Base-by-base conservation (phyloP, 2,329 filamentous ascomycete genomes). In the Boeremia exigua region DNA sequence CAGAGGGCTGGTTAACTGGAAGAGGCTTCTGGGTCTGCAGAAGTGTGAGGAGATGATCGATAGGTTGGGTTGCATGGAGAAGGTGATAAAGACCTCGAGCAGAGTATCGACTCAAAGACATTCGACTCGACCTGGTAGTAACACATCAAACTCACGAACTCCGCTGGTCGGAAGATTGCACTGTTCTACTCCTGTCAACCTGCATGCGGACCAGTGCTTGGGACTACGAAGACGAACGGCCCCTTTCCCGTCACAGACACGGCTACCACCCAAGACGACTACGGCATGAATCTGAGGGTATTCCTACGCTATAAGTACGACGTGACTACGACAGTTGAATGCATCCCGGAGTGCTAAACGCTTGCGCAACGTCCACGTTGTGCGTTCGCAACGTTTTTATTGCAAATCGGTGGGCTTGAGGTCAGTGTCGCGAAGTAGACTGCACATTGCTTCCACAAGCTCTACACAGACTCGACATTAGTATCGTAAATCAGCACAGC, bases 361-460 rank as follows among this genome's bases (percentile, higher is more conserved):
- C 8, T 82, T 94, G 64, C 87, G 87, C 38, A 79, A 92, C 55
- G 79, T 91, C 63, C 92, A 91, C 64, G 84, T 91, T 17, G 89
- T 12, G 89, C 88, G 14, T 92, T 91, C 75, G 78, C 79, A 1
- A 78, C 77, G 10, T 80, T 82, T 57, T 78, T 79, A 48, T 76
- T 84, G 54, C 83, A 85, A 44, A 75, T 90, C 34, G 88, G 91
- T 58, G 82, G 87, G 61, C 88, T 90, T 58, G 69, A 78, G 43
- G 81, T 88, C 46, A 79, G 81, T 32, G 75, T 90, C 34, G 86
- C 86, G 88, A 90, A 70, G 85, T 87, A 0, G 88, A 91, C 67
- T 87, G 87, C 7, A 88, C 84, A 3, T 79, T 84, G 27, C 80
- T 90, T 3, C 86, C 88, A 0, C 72, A 79, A 8, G 74, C 78